These are phyloP conservation scores for Moricandia arvensis DNA, from an alignment of 345 rosid genomes.

Conservation along the genomic window DNA sequence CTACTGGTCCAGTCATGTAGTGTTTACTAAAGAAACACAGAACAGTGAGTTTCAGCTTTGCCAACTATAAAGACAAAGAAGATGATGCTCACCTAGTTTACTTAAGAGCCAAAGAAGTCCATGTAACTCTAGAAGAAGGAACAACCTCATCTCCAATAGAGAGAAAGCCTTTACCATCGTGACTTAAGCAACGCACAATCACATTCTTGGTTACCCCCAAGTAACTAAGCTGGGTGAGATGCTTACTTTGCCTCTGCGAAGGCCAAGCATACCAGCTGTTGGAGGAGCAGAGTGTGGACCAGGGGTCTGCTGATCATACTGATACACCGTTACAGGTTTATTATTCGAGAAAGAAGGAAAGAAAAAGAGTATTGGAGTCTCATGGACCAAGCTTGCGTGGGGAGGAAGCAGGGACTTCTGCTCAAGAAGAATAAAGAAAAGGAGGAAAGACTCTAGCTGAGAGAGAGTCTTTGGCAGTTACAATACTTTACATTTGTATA, in stretches of 20 bases:
- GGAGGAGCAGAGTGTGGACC: slow-evolving; percentile 57
- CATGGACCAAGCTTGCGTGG: too few relatives aligned
- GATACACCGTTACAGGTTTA: too few relatives aligned
- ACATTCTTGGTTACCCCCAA: slow-evolving; percentile 54
- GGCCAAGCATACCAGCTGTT: slow-evolving; percentile 79
- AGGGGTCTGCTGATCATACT: slow-evolving; percentile 55
- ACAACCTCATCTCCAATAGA: slow-evolving; percentile 69
- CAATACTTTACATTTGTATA: too few relatives aligned
- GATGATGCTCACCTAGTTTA: slow-evolving; percentile 56
- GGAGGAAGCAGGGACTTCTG: too few relatives aligned
- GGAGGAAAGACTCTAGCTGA: too few relatives aligned
- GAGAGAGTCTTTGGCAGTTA: too few relatives aligned
- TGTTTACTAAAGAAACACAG: slow-evolving; percentile 49
- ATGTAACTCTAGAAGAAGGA: slow-evolving; percentile 59
- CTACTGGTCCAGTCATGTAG: slow-evolving; percentile 68
- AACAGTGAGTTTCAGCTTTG: neutral
- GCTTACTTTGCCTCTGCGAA: slow-evolving; percentile 71
- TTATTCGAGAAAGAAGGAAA: too few relatives aligned
- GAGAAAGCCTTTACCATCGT: slow-evolving; percentile 72
- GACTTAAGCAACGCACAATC: slow-evolving; percentile 79
- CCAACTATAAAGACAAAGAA: slow-evolving; percentile 37
- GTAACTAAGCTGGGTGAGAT: slow-evolving; percentile 57
- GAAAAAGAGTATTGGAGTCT: too few relatives aligned
- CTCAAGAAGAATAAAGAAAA: too few relatives aligned
- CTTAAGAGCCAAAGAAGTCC: slow-evolving; percentile 54